These are phyloP conservation scores for Mycena leptocephala DNA, from an alignment of 768 basidiomycete species.

Conservation along the genomic window DNA sequence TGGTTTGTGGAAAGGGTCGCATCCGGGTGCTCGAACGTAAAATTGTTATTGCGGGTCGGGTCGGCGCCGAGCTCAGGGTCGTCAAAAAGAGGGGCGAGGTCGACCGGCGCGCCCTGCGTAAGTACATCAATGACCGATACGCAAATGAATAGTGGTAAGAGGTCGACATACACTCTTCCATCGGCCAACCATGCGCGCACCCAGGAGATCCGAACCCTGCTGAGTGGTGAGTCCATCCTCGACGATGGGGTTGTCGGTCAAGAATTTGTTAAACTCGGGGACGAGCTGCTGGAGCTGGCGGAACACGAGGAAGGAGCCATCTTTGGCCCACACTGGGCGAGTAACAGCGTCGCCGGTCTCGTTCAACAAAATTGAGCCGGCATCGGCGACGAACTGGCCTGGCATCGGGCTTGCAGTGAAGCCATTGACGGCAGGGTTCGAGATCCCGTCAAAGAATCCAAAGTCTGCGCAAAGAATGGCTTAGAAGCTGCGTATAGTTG, in stretches of 20 bases:
- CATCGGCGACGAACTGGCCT: not conserved
- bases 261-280: too few relatives aligned
- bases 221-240: too few relatives aligned
- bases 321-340: not conserved
- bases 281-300: not conserved
- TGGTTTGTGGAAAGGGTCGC: not conserved
- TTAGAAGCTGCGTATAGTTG: not conserved
- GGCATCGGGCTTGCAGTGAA: not conserved
- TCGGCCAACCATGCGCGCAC: not conserved
- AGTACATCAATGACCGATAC: not conserved
- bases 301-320: not conserved
- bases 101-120: too few relatives aligned
- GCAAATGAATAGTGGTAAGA: not conserved
- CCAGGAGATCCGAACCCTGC: too few relatives aligned
- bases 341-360: not conserved
- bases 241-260: too few relatives aligned
- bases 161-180: not conserved
- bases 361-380: not conserved
- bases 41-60: too few relatives aligned
- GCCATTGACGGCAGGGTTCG: not conserved
- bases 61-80: too few relatives aligned
- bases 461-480: not conserved
- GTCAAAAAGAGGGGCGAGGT: too few relatives aligned
- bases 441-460: not conserved
- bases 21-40: not conserved